phyloP scores from a whole-genome alignment of 805 yeast species.

The Tetrapisispora phaffii region DNA sequence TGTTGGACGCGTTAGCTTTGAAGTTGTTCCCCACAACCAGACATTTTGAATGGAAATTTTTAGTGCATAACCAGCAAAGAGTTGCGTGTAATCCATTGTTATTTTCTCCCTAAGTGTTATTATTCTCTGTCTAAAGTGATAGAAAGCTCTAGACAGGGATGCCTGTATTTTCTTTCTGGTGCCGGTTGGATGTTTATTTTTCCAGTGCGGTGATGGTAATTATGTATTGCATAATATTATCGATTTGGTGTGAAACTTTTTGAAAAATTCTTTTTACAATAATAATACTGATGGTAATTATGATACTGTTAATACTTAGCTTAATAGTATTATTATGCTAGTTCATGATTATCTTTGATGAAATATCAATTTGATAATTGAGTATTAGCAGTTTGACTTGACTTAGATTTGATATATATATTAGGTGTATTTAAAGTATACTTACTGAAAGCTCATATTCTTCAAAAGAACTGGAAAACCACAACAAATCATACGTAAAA shows the following conservation, averaged over 20 bases:
- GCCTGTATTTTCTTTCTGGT: too few species aligned
- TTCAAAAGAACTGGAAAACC: not conserved
- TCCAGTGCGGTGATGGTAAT: too few species aligned
- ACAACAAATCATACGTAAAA: conserved; percentile 19
- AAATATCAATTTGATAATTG: not conserved
- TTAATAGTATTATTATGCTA: not conserved
- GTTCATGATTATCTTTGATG: not conserved
- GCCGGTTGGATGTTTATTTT: too few species aligned
- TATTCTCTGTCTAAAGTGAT: too few species aligned
- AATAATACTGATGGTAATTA: too few species aligned
- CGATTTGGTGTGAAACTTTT: not conserved
- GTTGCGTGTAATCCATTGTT: too few species aligned
- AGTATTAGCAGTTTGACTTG: not conserved
- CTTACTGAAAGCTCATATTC: not conserved
- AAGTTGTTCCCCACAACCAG: too few species aligned
- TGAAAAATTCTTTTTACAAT: not conserved
- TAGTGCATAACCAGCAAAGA: too few species aligned
- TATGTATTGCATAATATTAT: too few species aligned
- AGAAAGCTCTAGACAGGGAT: too few species aligned
- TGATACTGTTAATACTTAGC: not conserved
- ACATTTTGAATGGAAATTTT: too few species aligned
- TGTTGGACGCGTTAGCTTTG: not conserved
- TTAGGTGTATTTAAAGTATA: not conserved
- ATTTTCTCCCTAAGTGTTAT: too few species aligned
- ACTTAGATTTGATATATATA: not conserved